Percentiles rank a stretch among this genome's conserved stretches.
These are phyloP conservation scores for Populus davidiana DNA, from an alignment of 345 rosid genomes.

Conservation along the genomic window DNA sequence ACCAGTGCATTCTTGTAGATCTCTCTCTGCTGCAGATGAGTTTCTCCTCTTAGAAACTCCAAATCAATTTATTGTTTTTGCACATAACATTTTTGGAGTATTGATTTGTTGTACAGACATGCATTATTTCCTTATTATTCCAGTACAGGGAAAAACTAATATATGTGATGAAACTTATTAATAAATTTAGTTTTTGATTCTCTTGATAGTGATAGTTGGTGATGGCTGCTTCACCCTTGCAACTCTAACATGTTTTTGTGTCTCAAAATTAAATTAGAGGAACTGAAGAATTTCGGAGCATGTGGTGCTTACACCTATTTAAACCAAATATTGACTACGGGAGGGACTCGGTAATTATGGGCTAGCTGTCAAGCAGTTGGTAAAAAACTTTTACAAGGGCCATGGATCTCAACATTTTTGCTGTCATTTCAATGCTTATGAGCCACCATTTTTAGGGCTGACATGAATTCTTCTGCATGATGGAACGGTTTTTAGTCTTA, in stretches of 20 bases:
- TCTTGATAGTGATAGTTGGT: neutral
- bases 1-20: constrained; percentile 40
- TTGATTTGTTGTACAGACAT: constrained; percentile 35
- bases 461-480: neutral
- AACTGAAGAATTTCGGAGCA: constrained; percentile 2
- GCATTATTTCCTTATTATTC: constrained; percentile 24
- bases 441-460: neutral
- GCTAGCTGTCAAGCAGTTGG: neutral
- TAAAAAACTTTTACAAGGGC: neutral
- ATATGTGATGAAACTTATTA: neutral
- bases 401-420: neutral
- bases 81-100: constrained; percentile 22
- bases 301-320: constrained; percentile 1
- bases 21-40: constrained; percentile 54
- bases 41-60: constrained; percentile 48
- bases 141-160: constrained; percentile 18
- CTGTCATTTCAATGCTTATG: neutral
- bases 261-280: neutral
- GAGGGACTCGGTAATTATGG: neutral
- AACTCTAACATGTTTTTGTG: constrained; percentile 9
- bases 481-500: neutral
- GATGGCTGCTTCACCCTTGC: neutral
- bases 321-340: neutral
- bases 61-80: constrained; percentile 26
- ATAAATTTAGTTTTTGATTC: neutral